Conservation (phyloP, 495 filamentous ascomycete genomes). For the Mytilinidion resinicola region DNA sequence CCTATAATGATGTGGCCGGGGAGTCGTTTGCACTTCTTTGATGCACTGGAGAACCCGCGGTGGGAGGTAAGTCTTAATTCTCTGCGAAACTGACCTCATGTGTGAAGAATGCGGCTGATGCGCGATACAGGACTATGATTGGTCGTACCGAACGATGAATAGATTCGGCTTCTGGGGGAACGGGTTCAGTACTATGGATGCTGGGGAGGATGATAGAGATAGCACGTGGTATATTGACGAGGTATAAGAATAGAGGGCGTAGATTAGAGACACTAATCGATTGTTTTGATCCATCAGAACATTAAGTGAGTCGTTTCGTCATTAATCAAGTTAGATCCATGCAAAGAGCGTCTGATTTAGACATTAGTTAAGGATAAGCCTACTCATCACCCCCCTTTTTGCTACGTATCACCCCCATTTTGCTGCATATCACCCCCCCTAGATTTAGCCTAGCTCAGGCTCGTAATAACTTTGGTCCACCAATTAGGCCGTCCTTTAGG, state of each 20-base stretch:
- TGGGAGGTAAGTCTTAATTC: neutral
- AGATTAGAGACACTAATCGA: too few relatives aligned
- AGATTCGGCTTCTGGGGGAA: neutral
- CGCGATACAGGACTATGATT: neutral
- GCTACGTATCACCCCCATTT: too few relatives aligned
- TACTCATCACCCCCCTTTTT: too few relatives aligned
- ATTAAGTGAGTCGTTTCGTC: too few relatives aligned
- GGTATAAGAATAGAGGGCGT: neutral
- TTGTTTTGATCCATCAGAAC: too few relatives aligned
- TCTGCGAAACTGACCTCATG: neutral
- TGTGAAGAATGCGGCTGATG: neutral
- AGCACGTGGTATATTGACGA: neutral
- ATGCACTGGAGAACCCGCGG: neutral
- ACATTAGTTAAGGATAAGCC: too few relatives aligned
- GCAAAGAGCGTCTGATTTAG: too few relatives aligned
- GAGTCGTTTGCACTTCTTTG: neutral
- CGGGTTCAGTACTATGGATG: neutral
- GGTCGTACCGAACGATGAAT: neutral
- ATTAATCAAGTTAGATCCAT: too few relatives aligned
- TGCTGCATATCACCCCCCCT: too few relatives aligned
- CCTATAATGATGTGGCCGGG: conserved; percentile 2
- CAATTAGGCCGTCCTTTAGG: too few relatives aligned
- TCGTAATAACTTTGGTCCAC: too few relatives aligned
- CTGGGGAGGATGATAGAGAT: neutral
- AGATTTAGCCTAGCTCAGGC: too few relatives aligned